phyloP scores from a whole-genome alignment of 192 early-diverging fungal genomes.

The Coemansia sp. region DNA sequence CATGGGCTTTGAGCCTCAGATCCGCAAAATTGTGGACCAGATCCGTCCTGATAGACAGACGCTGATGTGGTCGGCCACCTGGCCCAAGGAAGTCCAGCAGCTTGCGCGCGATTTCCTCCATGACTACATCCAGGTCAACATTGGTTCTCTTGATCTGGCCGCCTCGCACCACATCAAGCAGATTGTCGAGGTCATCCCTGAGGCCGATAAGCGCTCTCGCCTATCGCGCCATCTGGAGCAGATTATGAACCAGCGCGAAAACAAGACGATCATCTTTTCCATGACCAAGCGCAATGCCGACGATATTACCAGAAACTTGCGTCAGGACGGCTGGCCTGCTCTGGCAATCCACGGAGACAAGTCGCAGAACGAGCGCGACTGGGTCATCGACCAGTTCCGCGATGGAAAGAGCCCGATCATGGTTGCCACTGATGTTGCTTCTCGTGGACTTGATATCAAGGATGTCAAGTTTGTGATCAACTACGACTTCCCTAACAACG shows the following conservation, averaged over 20 bases:
- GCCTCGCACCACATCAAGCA: conserved; percentile 92
- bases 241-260: conserved; percentile 80
- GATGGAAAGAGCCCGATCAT: conserved; percentile 82
- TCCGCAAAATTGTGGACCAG: conserved; percentile 95
- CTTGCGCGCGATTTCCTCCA: conserved; percentile 88
- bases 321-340: conserved; percentile 88
- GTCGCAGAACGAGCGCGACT: conserved; percentile 93
- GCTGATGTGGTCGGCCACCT: conserved; percentile 99
- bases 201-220: conserved; percentile 78
- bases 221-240: conserved; percentile 79
- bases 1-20: conserved; percentile 99
- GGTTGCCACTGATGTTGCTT: conserved; percentile 98
- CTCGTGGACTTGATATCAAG: conserved; percentile 91
- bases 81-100: conserved; percentile 94
- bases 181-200: conserved; percentile 84
- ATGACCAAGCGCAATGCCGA: conserved; percentile 94
- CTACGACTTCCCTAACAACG: conserved; percentile 89
- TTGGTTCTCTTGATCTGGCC: conserved; percentile 90
- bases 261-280: conserved; percentile 93
- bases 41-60: conserved; percentile 98
- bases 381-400: conserved; percentile 93
- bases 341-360: conserved; percentile 98
- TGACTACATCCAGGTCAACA: conserved; percentile 95
- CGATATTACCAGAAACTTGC: conserved; percentile 80
- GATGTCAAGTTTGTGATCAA: conserved; percentile 98